A percentile compares a stretch with the other conserved stretches of the same genome.
phyloP scores from a whole-genome alignment of 78 protist genomes.

The Dictyostelium purpureum region DNA sequence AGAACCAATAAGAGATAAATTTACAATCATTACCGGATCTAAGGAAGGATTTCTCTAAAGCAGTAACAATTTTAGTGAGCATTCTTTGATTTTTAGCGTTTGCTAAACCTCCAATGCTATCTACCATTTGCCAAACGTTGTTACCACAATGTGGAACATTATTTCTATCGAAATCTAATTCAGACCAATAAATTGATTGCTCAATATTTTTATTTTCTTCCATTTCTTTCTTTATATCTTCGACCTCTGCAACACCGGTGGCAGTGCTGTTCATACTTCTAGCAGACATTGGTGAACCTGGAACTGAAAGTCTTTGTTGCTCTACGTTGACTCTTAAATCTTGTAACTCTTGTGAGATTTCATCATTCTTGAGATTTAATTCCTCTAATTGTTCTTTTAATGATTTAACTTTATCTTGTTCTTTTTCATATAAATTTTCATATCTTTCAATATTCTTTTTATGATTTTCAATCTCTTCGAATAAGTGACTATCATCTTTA shows the following conservation, averaged over 20 bases:
- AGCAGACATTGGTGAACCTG: neutral
- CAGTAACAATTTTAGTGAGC: neutral
- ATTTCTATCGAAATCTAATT: constrained; percentile 55
- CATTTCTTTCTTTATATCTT: constrained; percentile 27
- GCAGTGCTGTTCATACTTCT: neutral
- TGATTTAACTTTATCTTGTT: too few relatives aligned
- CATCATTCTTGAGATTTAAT: neutral
- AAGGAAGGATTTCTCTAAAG: constrained; percentile 28
- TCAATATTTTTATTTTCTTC: constrained; percentile 60
- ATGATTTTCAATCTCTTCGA: neutral
- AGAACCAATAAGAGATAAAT: constrained; percentile 65
- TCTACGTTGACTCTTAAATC: neutral
- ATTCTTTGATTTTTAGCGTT: constrained; percentile 15
- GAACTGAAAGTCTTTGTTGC: neutral
- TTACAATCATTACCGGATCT: constrained; percentile 75
- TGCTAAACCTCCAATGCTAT: constrained; percentile 47
- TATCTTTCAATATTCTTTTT: too few relatives aligned
- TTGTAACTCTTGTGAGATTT: neutral
- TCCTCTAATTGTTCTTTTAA: neutral
- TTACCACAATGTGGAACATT: constrained; percentile 42
- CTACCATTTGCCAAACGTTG: constrained; percentile 54
- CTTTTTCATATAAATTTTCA: too few relatives aligned
- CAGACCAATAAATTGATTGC: constrained; percentile 53
- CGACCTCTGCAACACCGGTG: neutral
- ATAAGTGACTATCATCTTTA: neutral